phyloP scores from a whole-genome alignment of 257 asterid species.

The Nicotiana otophora region DNA sequence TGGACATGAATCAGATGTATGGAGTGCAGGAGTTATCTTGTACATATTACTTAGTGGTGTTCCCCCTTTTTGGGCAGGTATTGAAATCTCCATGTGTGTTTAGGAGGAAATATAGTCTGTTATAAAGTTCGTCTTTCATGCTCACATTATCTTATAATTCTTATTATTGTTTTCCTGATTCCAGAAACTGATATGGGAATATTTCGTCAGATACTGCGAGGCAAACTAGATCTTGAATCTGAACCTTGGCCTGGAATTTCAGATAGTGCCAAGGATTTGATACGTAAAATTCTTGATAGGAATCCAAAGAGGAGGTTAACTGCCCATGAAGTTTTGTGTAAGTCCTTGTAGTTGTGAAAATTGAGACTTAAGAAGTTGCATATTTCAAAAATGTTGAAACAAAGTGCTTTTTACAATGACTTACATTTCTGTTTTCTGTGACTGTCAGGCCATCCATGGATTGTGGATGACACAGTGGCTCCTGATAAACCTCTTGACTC shows the following conservation, averaged over 20 bases:
- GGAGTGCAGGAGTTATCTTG: slow-evolving; percentile 96
- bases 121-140: not conserved
- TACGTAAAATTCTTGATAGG: slow-evolving; percentile 75
- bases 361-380: not conserved
- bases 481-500: slow-evolving; percentile 97
- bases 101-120: not conserved
- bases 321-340: slow-evolving; percentile 89
- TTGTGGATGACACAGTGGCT: slow-evolving; percentile 81
- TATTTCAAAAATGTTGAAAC: not conserved
- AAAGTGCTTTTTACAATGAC: not conserved
- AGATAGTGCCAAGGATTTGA: slow-evolving; percentile 74
- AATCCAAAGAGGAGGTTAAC: slow-evolving; percentile 77
- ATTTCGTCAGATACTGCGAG: slow-evolving; percentile 79
- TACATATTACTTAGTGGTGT: slow-evolving; percentile 92
- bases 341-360: slow-evolving; percentile 19
- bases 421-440: slow-evolving; percentile 5
- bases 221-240: slow-evolving; percentile 72
- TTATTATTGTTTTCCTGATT: slow-evolving; percentile 24
- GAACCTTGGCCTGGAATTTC: slow-evolving; percentile 96
- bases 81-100: not conserved
- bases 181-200: slow-evolving; percentile 97
- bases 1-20: slow-evolving; percentile 91
- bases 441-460: slow-evolving; percentile 87
- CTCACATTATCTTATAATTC: not conserved
- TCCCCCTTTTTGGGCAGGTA: slow-evolving; percentile 97